phyloP scores from a whole-genome alignment of 2,329 filamentous ascomycete species.

The Talaromyces marneffei region DNA sequence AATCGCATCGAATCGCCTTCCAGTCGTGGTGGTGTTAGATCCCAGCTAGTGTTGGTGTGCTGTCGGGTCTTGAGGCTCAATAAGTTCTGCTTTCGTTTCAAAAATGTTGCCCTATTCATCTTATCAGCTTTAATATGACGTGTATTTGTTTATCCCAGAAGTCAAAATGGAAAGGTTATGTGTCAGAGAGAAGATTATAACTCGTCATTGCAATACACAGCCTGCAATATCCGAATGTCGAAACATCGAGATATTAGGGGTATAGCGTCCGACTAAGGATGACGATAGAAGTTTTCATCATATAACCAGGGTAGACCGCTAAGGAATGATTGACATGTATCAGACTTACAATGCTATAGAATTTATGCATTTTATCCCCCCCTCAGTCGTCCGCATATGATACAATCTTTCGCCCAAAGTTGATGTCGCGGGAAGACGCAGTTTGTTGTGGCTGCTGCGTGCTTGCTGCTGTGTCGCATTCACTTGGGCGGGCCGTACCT shows the following conservation, averaged over 20 bases:
- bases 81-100: neutral
- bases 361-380: neutral
- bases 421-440: neutral
- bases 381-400: slow-evolving; percentile 33
- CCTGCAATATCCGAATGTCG: slow-evolving; percentile 20
- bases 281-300: slow-evolving; percentile 94
- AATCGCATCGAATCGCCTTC: neutral
- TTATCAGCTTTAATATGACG: neutral
- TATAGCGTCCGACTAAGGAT: slow-evolving; percentile 83
- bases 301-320: slow-evolving; percentile 27
- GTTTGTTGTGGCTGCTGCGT: neutral
- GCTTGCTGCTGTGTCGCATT: too few relatives aligned
- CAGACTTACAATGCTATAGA: neutral
- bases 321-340: neutral
- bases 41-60: too few relatives aligned
- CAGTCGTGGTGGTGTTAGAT: neutral
- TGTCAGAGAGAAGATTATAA: slow-evolving; percentile 44
- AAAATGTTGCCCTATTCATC: neutral
- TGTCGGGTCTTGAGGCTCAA: neutral
- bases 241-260: slow-evolving; percentile 22
- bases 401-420: slow-evolving; percentile 28
- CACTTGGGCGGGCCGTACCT: neutral
- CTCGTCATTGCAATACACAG: slow-evolving; percentile 39
- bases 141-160: neutral
- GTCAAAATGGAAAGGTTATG: neutral